Percentiles rank a stretch among this genome's conserved stretches.
Evolutionary conservation across 2,329 filamentous ascomycete species (phyloP).

Genomic region (Bipolaris bicolor): DNA sequence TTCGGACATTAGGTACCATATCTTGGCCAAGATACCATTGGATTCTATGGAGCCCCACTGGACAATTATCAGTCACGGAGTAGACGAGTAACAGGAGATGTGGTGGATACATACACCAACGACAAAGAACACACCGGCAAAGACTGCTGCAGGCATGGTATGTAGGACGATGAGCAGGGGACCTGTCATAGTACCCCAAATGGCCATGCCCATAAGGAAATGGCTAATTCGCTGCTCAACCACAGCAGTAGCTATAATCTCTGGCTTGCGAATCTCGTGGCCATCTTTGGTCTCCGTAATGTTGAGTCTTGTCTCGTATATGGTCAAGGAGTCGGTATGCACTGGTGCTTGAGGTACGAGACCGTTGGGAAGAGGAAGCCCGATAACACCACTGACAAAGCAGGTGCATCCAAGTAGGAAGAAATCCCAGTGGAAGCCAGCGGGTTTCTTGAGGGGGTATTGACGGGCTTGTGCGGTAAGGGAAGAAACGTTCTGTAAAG

Average conservation of each 20-base stretch:
- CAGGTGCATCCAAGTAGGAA: conserved; percentile 62
- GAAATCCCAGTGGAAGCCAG: conserved; percentile 64
- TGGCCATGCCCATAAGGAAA: conserved; percentile 60
- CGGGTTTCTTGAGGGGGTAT: conserved; percentile 61
- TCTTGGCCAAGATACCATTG: conserved; percentile 58
- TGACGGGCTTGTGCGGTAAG: conserved; percentile 60
- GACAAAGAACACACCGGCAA: conserved; percentile 62
- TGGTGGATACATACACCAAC: conserved; percentile 52
- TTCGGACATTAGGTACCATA: conserved; percentile 56
- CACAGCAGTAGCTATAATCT: conserved; percentile 54
- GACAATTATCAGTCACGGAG: background rate
- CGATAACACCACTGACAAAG: conserved; percentile 59
- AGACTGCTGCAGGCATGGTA: conserved; percentile 59
- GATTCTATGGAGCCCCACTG: conserved; percentile 53
- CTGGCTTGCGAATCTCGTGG: conserved; percentile 53
- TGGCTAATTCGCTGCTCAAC: conserved; percentile 61
- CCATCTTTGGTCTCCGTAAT: conserved; percentile 51
- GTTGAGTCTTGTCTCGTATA: conserved; percentile 42
- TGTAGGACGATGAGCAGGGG: conserved; percentile 58
- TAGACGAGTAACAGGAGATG: background rate
- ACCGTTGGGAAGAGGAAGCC: conserved; percentile 61
- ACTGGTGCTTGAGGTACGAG: conserved; percentile 63
- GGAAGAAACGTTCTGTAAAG: conserved; percentile 55
- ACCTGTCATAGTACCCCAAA: conserved; percentile 62
- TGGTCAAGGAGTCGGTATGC: conserved; percentile 60